Conservation (phyloP, 2,329 filamentous ascomycete species). For the Fusarium buharicum region DNA sequence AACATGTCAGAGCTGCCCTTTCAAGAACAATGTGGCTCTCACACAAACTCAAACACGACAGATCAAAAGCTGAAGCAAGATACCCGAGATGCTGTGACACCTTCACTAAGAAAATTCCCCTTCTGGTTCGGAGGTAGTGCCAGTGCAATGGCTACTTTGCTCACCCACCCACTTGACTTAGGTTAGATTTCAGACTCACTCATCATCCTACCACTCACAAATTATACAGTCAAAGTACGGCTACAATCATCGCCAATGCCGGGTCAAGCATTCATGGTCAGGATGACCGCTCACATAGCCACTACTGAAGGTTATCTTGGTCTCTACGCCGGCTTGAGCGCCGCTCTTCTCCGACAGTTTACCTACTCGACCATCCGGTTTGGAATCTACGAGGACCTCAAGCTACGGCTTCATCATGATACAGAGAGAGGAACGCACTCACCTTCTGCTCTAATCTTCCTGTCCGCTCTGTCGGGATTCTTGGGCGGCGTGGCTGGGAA, state of each 20-base stretch:
- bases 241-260: neutral
- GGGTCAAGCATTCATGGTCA: neutral
- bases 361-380: slow-evolving; percentile 12
- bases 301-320: neutral
- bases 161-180: slow-evolving; percentile 1
- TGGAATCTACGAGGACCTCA: slow-evolving; percentile 8
- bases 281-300: neutral
- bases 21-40: neutral
- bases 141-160: neutral
- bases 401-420: neutral
- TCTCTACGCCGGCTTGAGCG: slow-evolving; percentile 2
- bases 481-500: slow-evolving; percentile 5
- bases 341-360: neutral
- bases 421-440: neutral
- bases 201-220: neutral
- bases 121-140: slow-evolving; percentile 7
- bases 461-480: neutral
- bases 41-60: neutral
- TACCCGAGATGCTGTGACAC: neutral
- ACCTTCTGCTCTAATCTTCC: neutral
- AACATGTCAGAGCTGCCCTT: neutral
- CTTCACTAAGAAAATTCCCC: neutral
- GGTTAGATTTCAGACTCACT: neutral
- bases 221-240: neutral
- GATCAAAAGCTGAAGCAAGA: neutral